Evolutionary conservation across 2,329 filamentous ascomycete genomes (phyloP).

Genomic region (Fusarium pilosicola): DNA sequence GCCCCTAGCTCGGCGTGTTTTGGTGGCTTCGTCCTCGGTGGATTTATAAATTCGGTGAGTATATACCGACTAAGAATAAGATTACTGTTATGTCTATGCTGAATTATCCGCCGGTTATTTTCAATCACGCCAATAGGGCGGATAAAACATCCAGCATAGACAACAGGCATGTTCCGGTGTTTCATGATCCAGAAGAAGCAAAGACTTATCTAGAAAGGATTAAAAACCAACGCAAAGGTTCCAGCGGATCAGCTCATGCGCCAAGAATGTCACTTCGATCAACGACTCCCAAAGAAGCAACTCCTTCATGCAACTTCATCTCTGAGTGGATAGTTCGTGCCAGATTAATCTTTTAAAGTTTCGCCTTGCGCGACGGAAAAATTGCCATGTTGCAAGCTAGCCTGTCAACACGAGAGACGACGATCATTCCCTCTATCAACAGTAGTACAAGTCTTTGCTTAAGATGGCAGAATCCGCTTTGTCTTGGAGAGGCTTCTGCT

Average conservation of each 20-base stretch:
- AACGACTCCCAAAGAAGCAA: neutral
- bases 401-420: neutral
- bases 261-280: neutral
- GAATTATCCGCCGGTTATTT: neutral
- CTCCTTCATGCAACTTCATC: neutral
- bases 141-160: neutral
- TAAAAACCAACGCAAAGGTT: neutral
- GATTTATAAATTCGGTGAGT: neutral
- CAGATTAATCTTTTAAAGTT: neutral
- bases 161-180: neutral
- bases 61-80: neutral
- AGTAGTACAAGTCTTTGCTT: neutral
- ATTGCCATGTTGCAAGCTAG: neutral
- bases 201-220: neutral
- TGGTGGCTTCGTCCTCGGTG: neutral
- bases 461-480: neutral
- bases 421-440: neutral
- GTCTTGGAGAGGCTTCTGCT: neutral
- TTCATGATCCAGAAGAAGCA: neutral
- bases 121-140: neutral
- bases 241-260: neutral
- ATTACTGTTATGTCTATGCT: neutral
- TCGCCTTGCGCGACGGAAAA: constrained; percentile 8
- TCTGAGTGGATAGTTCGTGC: neutral
- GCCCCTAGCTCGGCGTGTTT: neutral